Conservation (phyloP, 2,329 filamentous ascomycete species). For the Epichloe sp. region DNA sequence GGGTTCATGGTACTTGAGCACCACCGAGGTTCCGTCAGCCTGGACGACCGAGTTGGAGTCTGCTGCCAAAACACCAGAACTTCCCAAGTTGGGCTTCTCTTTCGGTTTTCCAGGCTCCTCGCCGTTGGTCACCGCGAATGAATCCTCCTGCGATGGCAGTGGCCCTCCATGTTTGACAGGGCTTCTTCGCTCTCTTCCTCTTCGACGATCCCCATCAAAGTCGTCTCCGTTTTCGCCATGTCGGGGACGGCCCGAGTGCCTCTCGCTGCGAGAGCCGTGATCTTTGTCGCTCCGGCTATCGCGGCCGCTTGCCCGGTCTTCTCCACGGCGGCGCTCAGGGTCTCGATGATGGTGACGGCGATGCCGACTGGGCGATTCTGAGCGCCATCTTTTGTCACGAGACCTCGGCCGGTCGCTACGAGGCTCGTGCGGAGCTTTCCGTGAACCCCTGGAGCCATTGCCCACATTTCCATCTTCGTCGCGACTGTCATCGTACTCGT, state of each 20-base stretch:
- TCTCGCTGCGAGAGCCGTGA: conserved; percentile 21
- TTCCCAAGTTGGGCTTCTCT: conserved; percentile 77
- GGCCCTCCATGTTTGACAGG: conserved; percentile 29
- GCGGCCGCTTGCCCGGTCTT: conserved; percentile 7
- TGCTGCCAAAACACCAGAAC: conserved; percentile 71
- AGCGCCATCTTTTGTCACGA: conserved; percentile 19
- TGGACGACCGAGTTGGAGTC: conserved; percentile 70
- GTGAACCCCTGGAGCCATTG: conserved; percentile 10
- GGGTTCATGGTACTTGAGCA: conserved; percentile 94
- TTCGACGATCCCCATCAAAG: conserved; percentile 12
- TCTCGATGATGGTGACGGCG: conserved; percentile 10
- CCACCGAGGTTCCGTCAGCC: conserved; percentile 58
- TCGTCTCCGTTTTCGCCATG: conserved; percentile 8
- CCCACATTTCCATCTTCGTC: conserved; percentile 6
- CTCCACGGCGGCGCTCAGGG: conserved; percentile 13
- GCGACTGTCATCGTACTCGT: conserved; percentile 10
- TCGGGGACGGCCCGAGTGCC: conserved; percentile 14
- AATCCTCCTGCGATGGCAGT: conserved; percentile 45
- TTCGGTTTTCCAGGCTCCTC: conserved; percentile 45
- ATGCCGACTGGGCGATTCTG: conserved; percentile 13
- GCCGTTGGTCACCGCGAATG: conserved; percentile 43
- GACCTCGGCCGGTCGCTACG: conserved; percentile 16
- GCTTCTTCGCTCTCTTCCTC: conserved; percentile 5
- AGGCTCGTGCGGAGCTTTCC: conserved; percentile 10
- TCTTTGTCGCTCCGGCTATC: conserved; percentile 12